Conservation (phyloP, 768 basidiomycete genomes). For the Imleria badia region DNA sequence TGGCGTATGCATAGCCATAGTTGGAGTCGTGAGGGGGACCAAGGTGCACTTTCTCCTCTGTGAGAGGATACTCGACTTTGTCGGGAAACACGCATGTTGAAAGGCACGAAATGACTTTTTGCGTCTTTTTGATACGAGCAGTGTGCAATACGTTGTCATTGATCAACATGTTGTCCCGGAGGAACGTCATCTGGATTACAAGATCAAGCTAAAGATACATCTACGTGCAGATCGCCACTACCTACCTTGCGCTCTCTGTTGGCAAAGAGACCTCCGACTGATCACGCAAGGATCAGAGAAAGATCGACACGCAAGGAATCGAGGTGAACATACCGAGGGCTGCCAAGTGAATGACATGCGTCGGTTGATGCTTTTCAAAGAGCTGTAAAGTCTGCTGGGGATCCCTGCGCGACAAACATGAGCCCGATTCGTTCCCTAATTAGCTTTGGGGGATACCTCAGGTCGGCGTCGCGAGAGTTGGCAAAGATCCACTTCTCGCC, state of each 20-base stretch:
- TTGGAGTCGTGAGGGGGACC: conserved; percentile 94
- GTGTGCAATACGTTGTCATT: conserved; percentile 91
- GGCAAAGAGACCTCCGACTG: conserved; percentile 92
- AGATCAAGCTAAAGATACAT: not conserved
- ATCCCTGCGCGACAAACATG: conserved; percentile 49
- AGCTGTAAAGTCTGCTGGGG: conserved; percentile 63
- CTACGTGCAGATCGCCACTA: not conserved
- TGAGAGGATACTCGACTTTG: conserved; percentile 89
- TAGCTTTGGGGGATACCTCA: conserved; percentile 54
- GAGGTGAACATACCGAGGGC: conserved; percentile 67
- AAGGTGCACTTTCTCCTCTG: conserved; percentile 88
- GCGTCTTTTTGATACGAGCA: conserved; percentile 58
- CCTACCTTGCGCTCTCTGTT: conserved; percentile 92
- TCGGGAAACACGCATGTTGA: conserved; percentile 98
- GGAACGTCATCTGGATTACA: conserved; percentile 69
- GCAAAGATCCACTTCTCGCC: conserved; percentile 89
- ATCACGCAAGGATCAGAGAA: conserved; percentile 10
- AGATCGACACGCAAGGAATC: not conserved
- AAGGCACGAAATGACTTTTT: conserved; percentile 91
- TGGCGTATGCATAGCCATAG: conserved; percentile 96
- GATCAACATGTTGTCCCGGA: conserved; percentile 92
- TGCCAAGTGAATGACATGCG: conserved; percentile 95
- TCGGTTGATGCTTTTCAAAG: conserved; percentile 91
- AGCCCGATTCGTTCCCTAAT: not conserved
- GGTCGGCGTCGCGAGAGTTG: conserved; percentile 76